A percentile compares a stretch with the other conserved stretches of the same genome.
Conservation (phyloP, 805 yeast species). For the Candida piceae region DNA sequence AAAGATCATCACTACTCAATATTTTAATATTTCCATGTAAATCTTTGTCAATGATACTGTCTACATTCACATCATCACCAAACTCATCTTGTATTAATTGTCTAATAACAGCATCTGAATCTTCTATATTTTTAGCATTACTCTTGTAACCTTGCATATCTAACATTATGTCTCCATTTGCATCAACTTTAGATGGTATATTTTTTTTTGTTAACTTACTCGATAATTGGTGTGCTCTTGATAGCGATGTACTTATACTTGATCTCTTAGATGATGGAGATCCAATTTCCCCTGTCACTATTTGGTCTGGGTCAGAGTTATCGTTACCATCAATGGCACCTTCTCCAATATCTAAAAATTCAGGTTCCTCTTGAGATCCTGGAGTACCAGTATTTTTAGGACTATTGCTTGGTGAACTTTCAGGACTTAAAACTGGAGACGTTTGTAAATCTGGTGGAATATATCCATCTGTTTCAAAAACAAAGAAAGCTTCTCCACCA, state of each 20-base stretch:
- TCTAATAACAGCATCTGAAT: slow-evolving; percentile 70
- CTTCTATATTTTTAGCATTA: slow-evolving; percentile 68
- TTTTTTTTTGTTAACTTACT: slow-evolving; percentile 62
- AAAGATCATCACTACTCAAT: slow-evolving; percentile 20
- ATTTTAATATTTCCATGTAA: slow-evolving; percentile 65
- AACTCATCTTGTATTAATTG: slow-evolving; percentile 75
- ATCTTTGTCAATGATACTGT: slow-evolving; percentile 49
- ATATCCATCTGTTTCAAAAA: slow-evolving; percentile 74
- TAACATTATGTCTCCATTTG: slow-evolving; percentile 82
- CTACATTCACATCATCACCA: slow-evolving; percentile 44
- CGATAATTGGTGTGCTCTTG: slow-evolving; percentile 60
- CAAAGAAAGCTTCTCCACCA: slow-evolving; percentile 97
- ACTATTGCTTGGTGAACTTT: slow-evolving; percentile 50
- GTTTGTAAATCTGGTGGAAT: slow-evolving; percentile 79
- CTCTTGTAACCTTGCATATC: slow-evolving; percentile 97
- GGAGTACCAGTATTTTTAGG: slow-evolving; percentile 18
- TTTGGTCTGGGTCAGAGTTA: slow-evolving; percentile 6
- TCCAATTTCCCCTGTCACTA: too few species aligned
- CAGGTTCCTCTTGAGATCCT: slow-evolving; percentile 40
- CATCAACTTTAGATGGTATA: slow-evolving; percentile 83
- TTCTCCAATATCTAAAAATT: slow-evolving; percentile 43
- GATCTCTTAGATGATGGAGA: too few species aligned
- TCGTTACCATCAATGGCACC: slow-evolving; percentile 18
- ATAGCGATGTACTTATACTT: too few species aligned
- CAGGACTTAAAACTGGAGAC: slow-evolving; percentile 75